Percentiles rank a stretch among this genome's conserved stretches.
These are phyloP conservation scores for Penicillium griseofulvum DNA, from an alignment of 2,329 filamentous ascomycete genomes.

Conservation along the genomic window DNA sequence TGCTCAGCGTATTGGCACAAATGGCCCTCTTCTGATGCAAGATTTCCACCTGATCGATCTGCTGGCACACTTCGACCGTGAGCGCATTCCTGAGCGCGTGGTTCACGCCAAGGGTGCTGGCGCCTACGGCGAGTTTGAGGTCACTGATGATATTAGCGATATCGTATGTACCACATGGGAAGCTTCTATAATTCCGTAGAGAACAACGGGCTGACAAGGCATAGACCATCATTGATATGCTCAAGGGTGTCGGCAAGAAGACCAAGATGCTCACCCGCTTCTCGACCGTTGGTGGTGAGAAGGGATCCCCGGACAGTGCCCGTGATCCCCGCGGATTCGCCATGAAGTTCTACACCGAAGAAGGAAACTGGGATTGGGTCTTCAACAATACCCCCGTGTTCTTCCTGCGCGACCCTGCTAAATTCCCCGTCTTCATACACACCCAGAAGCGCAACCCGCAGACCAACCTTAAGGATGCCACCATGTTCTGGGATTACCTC, in stretches of 20 bases:
- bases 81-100: conserved; percentile 43
- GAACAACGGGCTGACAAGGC: not conserved
- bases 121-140: conserved; percentile 45
- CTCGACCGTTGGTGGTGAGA: conserved; percentile 73
- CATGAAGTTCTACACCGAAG: conserved; percentile 69
- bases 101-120: conserved; percentile 46
- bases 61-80: conserved; percentile 47
- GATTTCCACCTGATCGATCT: conserved; percentile 66
- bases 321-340: conserved; percentile 72
- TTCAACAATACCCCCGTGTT: conserved; percentile 74
- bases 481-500: conserved; percentile 67
- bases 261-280: conserved; percentile 67
- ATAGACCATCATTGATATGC: conserved; percentile 47
- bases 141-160: conserved; percentile 51
- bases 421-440: conserved; percentile 72
- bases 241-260: conserved; percentile 63
- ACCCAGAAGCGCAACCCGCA: conserved; percentile 72
- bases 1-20: conserved; percentile 54
- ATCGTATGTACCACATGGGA: conserved; percentile 30
- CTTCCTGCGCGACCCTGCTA: conserved; percentile 70
- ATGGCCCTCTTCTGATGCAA: conserved; percentile 61
- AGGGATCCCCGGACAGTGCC: conserved; percentile 67
- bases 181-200: not conserved
- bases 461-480: conserved; percentile 67
- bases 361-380: conserved; percentile 72